Evolutionary conservation across 129 eudicot genomes (phyloP).

Genomic region (Tagetes erecta): DNA sequence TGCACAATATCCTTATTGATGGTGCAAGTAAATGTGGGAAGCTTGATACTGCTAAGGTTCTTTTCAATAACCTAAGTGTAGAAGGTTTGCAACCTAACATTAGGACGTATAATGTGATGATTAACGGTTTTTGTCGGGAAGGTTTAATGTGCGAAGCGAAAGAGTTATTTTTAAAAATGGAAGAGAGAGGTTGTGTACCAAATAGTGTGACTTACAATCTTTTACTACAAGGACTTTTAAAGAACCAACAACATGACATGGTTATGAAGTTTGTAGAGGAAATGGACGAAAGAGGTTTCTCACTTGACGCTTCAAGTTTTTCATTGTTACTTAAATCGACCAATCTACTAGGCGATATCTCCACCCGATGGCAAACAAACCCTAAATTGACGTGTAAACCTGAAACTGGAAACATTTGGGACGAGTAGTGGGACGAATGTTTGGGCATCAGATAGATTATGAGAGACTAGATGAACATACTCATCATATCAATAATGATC

Average conservation of each 20-base stretch:
- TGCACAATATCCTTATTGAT: not conserved
- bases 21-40: not conserved
- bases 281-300: not conserved
- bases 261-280: not conserved
- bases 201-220: slow-evolving; percentile 20
- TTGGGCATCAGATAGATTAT: too few relatives aligned
- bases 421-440: too few relatives aligned
- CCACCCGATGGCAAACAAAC: too few relatives aligned
- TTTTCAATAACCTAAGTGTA: not conserved
- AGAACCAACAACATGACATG: not conserved
- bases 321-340: not conserved
- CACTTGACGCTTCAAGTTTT: not conserved
- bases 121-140: slow-evolving; percentile 9
- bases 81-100: not conserved
- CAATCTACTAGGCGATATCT: too few relatives aligned
- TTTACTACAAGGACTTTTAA: not conserved
- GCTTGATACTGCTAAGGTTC: not conserved
- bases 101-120: slow-evolving; percentile 9
- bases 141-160: not conserved
- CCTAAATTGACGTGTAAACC: too few relatives aligned
- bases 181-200: not conserved
- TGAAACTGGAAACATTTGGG: too few relatives aligned
- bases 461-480: too few relatives aligned
- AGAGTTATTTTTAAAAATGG: not conserved
- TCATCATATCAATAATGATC: too few relatives aligned